Base-by-base conservation (phyloP, 2,329 filamentous ascomycete genomes). In the Epichloe elymi region DNA sequence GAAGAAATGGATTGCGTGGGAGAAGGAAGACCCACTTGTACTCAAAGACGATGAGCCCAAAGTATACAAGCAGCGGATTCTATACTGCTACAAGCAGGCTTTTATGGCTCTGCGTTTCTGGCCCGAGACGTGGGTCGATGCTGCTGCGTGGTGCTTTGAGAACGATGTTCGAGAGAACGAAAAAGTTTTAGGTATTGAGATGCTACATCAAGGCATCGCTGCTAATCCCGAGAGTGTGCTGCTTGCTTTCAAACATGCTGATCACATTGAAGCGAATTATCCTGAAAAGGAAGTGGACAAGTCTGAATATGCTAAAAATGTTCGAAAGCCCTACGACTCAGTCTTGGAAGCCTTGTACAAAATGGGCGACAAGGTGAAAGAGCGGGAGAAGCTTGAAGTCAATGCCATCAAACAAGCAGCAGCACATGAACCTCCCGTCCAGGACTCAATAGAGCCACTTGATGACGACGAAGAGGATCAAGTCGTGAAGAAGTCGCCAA, bases 121-220 rank as follows among this genome's bases (percentile, higher is more conserved):
- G 80, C 90, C 93, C 4, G 87, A 95, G 63, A 83, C 96, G 59
- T 98, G 93, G 93, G 90, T 89, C 47, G 89, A 96, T 54, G 91
- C 89, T 10, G 87, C 90, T 1, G 86, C 95, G 57, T 97, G 91
- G 80, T 95, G 88, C 66, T 89, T 89, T 61, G 78, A 85, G 50
- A 89, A 93, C 59, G 79, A 79, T 43, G 70, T 90, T 58, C 63
- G 68, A 10, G 71, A 80, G 43, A 83, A 88, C 37, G 76, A 77
- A 44, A 73, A 75, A 53, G 71, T 75, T 5, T 62, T 69, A 53
- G 89, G 88, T 11, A 80, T 85, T 23, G 81, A 88, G 10, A 87
- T 97, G 60, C 73, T 98, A 23, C 75, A 81, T 20, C 82, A 93
- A 55, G 93, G 93, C 36, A 84, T 94, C 52, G 77, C 80, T 30